Evolutionary conservation across 2,329 filamentous ascomycete genomes (phyloP).

Genomic region (Neonectria neomacrospora): DNA sequence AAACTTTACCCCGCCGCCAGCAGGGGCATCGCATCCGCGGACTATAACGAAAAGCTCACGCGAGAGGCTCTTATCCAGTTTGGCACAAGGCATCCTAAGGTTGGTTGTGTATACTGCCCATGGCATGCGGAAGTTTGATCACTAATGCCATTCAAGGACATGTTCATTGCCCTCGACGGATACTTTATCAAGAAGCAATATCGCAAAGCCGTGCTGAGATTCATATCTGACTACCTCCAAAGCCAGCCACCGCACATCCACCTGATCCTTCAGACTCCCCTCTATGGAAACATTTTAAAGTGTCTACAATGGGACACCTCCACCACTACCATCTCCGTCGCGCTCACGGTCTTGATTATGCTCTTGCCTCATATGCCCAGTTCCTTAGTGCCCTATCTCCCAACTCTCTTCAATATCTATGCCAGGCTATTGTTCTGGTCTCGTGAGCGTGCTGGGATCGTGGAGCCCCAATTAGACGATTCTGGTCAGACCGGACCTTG

Average conservation of each 20-base stretch:
- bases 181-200: constrained; percentile 73
- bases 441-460: constrained; percentile 57
- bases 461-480: constrained; percentile 54
- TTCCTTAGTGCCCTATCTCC: constrained; percentile 74
- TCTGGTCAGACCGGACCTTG: constrained; percentile 58
- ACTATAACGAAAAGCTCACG: constrained; percentile 62
- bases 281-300: constrained; percentile 77
- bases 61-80: constrained; percentile 65
- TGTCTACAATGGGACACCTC: constrained; percentile 83
- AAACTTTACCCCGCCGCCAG: constrained; percentile 54
- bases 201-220: constrained; percentile 71
- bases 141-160: constrained; percentile 58
- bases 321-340: constrained; percentile 79
- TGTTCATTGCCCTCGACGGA: constrained; percentile 73
- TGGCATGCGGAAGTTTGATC: neutral
- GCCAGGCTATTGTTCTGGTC: constrained; percentile 85
- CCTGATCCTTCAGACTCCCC: constrained; percentile 74
- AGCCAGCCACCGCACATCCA: constrained; percentile 84
- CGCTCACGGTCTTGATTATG: constrained; percentile 82
- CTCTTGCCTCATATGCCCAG: constrained; percentile 83
- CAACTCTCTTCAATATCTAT: constrained; percentile 84
- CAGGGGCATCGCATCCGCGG: constrained; percentile 51
- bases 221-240: constrained; percentile 79
- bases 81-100: constrained; percentile 76
- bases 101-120: constrained; percentile 27